Conservation (phyloP, 2,329 filamentous ascomycete genomes). For the Pestalotiopsis sp. region DNA sequence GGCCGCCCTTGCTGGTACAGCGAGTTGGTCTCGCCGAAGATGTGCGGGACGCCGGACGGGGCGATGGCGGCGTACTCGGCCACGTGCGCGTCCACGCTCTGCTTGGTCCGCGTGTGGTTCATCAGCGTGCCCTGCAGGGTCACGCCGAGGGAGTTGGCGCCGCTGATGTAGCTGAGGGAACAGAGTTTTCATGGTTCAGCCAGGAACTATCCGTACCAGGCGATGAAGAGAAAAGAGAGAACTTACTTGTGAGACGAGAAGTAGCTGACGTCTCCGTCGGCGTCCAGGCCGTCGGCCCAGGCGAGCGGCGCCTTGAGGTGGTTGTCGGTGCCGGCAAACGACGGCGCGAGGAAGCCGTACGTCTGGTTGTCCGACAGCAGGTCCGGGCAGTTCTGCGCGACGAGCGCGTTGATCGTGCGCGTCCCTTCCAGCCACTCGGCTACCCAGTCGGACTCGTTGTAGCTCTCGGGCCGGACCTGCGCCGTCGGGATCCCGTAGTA, state of each 20-base stretch:
- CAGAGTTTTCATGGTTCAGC: not conserved
- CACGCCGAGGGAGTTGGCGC: constrained; percentile 60
- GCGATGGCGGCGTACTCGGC: constrained; percentile 47
- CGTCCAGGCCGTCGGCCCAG: constrained; percentile 57
- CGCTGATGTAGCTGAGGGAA: constrained; percentile 63
- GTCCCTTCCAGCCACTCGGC: constrained; percentile 61
- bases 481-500: constrained; percentile 56
- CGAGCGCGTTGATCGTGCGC: constrained; percentile 45
- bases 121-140: constrained; percentile 65
- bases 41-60: constrained; percentile 48
- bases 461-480: constrained; percentile 51
- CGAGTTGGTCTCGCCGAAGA: constrained; percentile 65
- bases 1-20: constrained; percentile 64
- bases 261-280: constrained; percentile 49
- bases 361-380: constrained; percentile 37
- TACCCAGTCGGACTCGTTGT: constrained; percentile 59
- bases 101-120: constrained; percentile 60
- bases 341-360: constrained; percentile 60
- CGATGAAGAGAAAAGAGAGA: too few relatives aligned
- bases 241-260: constrained; percentile 64
- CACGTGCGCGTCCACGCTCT: constrained; percentile 51
- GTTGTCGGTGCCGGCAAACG: constrained; percentile 56
- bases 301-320: constrained; percentile 51
- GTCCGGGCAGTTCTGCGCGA: constrained; percentile 54
- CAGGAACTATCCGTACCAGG: not conserved